A percentile compares a stretch with the other conserved stretches of the same genome.
phyloP scores from a whole-genome alignment of 495 filamentous ascomycete genomes.

The Immersiella caudata region DNA sequence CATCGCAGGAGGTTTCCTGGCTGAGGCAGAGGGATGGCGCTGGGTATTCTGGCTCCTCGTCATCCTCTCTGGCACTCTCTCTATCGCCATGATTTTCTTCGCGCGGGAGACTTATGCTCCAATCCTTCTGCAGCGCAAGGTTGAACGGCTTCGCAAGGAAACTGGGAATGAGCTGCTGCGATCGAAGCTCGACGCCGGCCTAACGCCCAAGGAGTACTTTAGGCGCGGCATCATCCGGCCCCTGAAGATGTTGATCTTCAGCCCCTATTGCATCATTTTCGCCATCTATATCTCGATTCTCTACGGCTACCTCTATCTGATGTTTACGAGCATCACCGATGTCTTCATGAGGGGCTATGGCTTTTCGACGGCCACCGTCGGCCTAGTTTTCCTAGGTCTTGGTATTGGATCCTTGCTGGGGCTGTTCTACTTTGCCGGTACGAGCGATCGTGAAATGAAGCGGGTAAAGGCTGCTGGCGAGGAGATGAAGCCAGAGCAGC shows the following conservation, averaged over 20 bases:
- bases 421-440: slow-evolving; percentile 35
- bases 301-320: slow-evolving; percentile 75
- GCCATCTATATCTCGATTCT: slow-evolving; percentile 72
- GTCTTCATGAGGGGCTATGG: slow-evolving; percentile 58
- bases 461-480: slow-evolving; percentile 36
- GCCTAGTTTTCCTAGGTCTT: slow-evolving; percentile 45
- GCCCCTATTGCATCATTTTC: slow-evolving; percentile 65
- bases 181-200: slow-evolving; percentile 56
- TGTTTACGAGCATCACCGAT: slow-evolving; percentile 66
- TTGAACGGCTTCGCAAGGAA: slow-evolving; percentile 51
- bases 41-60: slow-evolving; percentile 65
- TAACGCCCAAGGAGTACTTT: slow-evolving; percentile 43
- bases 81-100: slow-evolving; percentile 49
- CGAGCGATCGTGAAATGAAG: slow-evolving; percentile 38
- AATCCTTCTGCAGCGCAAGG: slow-evolving; percentile 58
- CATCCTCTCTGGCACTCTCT: slow-evolving; percentile 38
- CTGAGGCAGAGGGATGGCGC: slow-evolving; percentile 58
- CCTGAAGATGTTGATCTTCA: slow-evolving; percentile 53
- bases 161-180: slow-evolving; percentile 47
- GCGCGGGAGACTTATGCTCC: slow-evolving; percentile 66
- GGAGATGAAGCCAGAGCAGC: slow-evolving; percentile 40
- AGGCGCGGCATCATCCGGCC: slow-evolving; percentile 52
- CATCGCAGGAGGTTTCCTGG: slow-evolving; percentile 57
- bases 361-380: slow-evolving; percentile 40
- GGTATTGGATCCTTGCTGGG: slow-evolving; percentile 44